Conservation (phyloP, 2,329 filamentous ascomycete genomes). For the Claviceps cyperi region DNA sequence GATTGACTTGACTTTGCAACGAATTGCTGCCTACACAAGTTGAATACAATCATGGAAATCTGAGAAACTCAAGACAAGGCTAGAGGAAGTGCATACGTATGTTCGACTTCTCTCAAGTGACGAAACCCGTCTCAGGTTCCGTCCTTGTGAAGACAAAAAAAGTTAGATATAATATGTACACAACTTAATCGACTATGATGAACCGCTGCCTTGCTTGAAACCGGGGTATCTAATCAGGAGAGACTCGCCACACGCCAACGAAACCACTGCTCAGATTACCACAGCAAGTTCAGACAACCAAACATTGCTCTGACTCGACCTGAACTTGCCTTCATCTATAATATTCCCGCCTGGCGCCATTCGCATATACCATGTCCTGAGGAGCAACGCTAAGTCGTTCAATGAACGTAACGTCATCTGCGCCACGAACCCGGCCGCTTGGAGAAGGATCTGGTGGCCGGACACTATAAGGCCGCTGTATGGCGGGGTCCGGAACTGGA, state of each 20-base stretch:
- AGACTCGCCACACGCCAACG: not conserved
- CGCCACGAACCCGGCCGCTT: conserved; percentile 9
- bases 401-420: conserved; percentile 29
- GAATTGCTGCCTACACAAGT: too few relatives aligned
- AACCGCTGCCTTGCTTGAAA: not conserved
- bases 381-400: conserved; percentile 26
- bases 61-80: too few relatives aligned
- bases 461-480: conserved; percentile 23
- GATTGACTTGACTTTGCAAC: too few relatives aligned
- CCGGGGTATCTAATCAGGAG: not conserved
- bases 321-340: conserved; percentile 15
- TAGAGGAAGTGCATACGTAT: too few relatives aligned
- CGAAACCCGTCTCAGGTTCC: not conserved
- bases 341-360: conserved; percentile 22
- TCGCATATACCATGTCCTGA: conserved; percentile 32
- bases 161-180: not conserved
- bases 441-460: conserved; percentile 26
- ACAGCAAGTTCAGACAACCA: not conserved
- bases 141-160: not conserved
- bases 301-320: not conserved
- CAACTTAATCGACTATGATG: not conserved
- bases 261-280: not conserved
- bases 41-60: too few relatives aligned
- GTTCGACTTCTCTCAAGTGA: too few relatives aligned
- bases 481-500: conserved; percentile 7